These are phyloP conservation scores for Starmerella sp. DNA, from an alignment of 805 yeast genomes.

Conservation along the genomic window DNA sequence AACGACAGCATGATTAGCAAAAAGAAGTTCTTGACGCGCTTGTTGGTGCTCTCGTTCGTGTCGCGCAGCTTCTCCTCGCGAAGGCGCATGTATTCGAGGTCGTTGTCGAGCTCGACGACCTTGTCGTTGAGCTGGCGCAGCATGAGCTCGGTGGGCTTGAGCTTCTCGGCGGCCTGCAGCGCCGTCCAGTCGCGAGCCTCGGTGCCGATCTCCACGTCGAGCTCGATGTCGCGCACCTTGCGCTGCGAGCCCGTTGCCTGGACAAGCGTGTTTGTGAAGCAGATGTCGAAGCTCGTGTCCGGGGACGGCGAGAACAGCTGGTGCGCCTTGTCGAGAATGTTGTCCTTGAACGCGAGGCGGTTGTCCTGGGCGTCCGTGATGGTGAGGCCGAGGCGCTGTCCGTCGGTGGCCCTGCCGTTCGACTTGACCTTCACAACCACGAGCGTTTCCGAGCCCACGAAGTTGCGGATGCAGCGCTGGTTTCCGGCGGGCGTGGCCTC, in stretches of 20 bases:
- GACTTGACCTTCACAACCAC: conserved; percentile 77
- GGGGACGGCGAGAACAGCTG: conserved; percentile 78
- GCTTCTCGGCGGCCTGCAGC: conserved; percentile 80
- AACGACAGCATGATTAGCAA: conserved; percentile 55
- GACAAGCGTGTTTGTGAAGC: conserved; percentile 59
- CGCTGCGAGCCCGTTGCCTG: conserved; percentile 28
- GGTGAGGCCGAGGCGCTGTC: conserved; percentile 60
- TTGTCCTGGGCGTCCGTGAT: conserved; percentile 69
- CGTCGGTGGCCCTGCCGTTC: conserved; percentile 71
- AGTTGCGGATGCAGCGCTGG: conserved; percentile 86
- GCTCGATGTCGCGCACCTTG: conserved; percentile 60
- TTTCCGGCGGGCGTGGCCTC: conserved; percentile 26
- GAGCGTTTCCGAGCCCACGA: conserved; percentile 69
- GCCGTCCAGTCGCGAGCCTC: conserved; percentile 98
- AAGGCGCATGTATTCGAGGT: conserved; percentile 67
- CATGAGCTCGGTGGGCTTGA: conserved; percentile 86
- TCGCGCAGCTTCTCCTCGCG: conserved; percentile 92
- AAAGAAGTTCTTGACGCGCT: conserved; percentile 83
- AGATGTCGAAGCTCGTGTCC: conserved; percentile 78
- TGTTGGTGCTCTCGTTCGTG: conserved; percentile 92
- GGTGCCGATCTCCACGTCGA: conserved; percentile 91
- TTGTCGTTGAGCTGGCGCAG: conserved; percentile 77
- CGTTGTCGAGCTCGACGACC: conserved; percentile 68
- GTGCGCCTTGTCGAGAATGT: conserved; percentile 58
- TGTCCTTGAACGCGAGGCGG: conserved; percentile 67